These are phyloP conservation scores for Gastrolobium bilobum DNA, from an alignment of 306 rosid genomes.

Conservation along the genomic window DNA sequence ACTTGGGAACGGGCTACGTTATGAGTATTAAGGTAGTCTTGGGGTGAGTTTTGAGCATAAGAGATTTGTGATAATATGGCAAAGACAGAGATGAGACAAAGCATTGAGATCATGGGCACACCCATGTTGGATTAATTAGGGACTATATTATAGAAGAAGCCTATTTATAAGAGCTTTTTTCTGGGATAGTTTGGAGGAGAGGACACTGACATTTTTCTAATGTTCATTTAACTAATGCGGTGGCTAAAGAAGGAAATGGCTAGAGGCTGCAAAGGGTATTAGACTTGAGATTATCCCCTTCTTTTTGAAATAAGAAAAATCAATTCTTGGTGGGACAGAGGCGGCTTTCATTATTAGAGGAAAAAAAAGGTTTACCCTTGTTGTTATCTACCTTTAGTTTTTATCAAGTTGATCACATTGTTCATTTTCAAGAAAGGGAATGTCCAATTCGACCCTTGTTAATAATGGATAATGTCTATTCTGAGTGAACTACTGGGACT, in stretches of 20 bases:
- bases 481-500: no score
- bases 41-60: constrained; percentile 52
- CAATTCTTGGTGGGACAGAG: background rate
- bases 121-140: constrained; percentile 24
- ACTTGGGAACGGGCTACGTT: constrained; percentile 57
- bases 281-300: background rate
- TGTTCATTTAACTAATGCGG: constrained; percentile 16
- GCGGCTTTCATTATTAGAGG: background rate
- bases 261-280: background rate
- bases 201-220: background rate
- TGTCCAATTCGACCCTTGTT: background rate
- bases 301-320: background rate
- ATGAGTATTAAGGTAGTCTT: constrained; percentile 55
- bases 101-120: constrained; percentile 1
- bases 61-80: constrained; percentile 7
- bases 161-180: constrained; percentile 21
- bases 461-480: background rate
- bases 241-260: background rate
- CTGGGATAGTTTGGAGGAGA: background rate
- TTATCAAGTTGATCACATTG: background rate
- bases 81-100: constrained; percentile 23
- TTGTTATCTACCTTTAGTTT: background rate
- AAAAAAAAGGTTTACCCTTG: background rate
- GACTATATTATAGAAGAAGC: background rate
- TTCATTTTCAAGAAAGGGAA: constrained; percentile 4